phyloP scores from a whole-genome alignment of 2,329 filamentous ascomycete genomes.

The Cladosporium halotolerans region DNA sequence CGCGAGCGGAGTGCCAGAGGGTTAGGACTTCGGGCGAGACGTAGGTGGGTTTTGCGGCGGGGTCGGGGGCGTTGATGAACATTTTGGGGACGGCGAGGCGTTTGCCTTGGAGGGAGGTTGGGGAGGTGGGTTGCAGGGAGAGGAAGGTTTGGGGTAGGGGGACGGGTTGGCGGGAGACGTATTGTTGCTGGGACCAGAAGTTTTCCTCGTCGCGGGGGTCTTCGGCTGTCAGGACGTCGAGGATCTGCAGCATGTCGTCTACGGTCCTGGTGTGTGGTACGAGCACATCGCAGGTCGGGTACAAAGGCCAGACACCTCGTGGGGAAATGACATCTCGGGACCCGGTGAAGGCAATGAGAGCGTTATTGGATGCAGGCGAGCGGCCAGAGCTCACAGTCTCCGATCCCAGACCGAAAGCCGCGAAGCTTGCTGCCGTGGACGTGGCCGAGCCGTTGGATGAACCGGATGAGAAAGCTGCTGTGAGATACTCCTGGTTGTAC shows the following conservation, averaged over 20 bases:
- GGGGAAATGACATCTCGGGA: slow-evolving; percentile 48
- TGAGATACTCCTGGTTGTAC: slow-evolving; percentile 49
- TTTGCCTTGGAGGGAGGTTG: slow-evolving; percentile 36
- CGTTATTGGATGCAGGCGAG: slow-evolving; percentile 53
- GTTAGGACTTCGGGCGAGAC: slow-evolving; percentile 35
- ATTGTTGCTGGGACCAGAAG: slow-evolving; percentile 50
- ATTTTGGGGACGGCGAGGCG: slow-evolving; percentile 47
- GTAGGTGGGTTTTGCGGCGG: slow-evolving; percentile 29
- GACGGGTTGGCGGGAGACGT: slow-evolving; percentile 37
- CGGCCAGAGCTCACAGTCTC: slow-evolving; percentile 54
- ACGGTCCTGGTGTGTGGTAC: slow-evolving; percentile 49
- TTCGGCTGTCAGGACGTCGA: slow-evolving; percentile 42
- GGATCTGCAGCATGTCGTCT: slow-evolving; percentile 44
- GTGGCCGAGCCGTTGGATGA: slow-evolving; percentile 53
- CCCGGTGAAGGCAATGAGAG: slow-evolving; percentile 50
- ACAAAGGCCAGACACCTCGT: slow-evolving; percentile 51
- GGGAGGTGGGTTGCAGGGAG: slow-evolving; percentile 25
- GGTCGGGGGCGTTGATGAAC: slow-evolving; percentile 41
- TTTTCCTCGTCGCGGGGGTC: slow-evolving; percentile 42
- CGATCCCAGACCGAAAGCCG: slow-evolving; percentile 48
- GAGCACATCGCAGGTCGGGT: slow-evolving; percentile 50
- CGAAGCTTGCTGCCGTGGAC: slow-evolving; percentile 46
- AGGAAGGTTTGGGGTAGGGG: slow-evolving; percentile 31
- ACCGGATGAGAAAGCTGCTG: slow-evolving; percentile 51
- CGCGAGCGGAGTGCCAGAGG: slow-evolving; percentile 30